Evolutionary conservation across 164 flowering plant genomes (phyloP).

Genomic region (Vitis rupestris): DNA sequence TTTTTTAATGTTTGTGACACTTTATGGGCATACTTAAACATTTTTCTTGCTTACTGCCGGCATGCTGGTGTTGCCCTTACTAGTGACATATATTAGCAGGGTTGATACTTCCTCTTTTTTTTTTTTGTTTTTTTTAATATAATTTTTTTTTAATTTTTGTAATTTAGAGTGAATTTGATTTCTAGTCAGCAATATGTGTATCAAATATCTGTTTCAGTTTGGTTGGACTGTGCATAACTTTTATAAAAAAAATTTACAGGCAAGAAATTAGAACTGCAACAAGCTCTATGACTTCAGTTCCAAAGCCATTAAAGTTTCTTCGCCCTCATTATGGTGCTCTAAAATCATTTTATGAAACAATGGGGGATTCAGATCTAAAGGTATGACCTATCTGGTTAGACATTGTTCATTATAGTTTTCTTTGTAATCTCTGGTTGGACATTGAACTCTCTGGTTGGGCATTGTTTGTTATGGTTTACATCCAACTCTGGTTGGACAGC

Average conservation of each 20-base stretch:
- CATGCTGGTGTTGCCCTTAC: not conserved
- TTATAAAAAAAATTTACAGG: conserved; percentile 32
- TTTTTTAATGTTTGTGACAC: not conserved
- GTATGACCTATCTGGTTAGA: conserved; percentile 22
- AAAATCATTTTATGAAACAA: conserved; percentile 71
- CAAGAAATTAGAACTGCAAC: conserved; percentile 94
- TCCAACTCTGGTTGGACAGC: too few relatives aligned
- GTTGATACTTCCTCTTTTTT: not conserved
- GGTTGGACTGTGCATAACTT: not conserved
- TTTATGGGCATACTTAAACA: not conserved
- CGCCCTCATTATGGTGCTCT: conserved; percentile 92
- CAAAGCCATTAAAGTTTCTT: conserved; percentile 95
- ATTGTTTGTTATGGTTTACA: not conserved
- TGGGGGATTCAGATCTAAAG: conserved; percentile 79
- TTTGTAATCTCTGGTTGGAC: too few relatives aligned
- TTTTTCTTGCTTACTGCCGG: too few relatives aligned
- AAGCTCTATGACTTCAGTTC: conserved; percentile 99
- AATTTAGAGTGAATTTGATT: not conserved
- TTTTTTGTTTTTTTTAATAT: too few relatives aligned
- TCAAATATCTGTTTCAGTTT: not conserved
- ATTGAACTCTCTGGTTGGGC: not conserved
- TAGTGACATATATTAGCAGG: not conserved
- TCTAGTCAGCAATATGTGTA: not conserved
- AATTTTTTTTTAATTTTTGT: not conserved
- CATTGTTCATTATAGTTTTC: not conserved